A percentile compares a stretch with the other conserved stretches of the same genome.
Conservation (phyloP, 495 filamentous ascomycete genomes). For the Apodospora peruviana region DNA sequence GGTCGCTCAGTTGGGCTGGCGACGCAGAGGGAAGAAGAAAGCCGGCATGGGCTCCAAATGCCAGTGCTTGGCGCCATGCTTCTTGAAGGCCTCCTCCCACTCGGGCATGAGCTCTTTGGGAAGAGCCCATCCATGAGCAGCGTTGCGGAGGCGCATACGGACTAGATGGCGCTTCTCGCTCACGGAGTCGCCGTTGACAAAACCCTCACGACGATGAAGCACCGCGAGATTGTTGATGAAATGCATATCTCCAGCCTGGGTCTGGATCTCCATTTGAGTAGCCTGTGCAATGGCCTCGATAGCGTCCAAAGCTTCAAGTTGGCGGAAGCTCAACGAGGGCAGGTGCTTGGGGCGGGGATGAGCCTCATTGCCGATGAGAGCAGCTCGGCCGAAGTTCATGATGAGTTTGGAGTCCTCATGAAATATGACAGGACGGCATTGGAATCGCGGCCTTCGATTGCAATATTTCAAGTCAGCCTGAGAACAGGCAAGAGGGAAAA, state of each 20-base stretch:
- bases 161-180: constrained; percentile 43
- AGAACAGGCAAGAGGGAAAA: background rate
- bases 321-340: constrained; percentile 50
- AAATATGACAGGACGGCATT: constrained; percentile 54
- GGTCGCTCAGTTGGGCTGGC: constrained; percentile 46
- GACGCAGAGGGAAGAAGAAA: constrained; percentile 43
- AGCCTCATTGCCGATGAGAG: constrained; percentile 50
- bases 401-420: constrained; percentile 48
- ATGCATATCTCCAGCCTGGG: constrained; percentile 61
- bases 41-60: constrained; percentile 47
- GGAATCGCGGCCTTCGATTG: constrained; percentile 41
- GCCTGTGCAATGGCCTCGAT: constrained; percentile 55
- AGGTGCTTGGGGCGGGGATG: constrained; percentile 50
- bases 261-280: constrained; percentile 47
- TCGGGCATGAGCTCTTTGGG: constrained; percentile 35
- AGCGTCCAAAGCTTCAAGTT: constrained; percentile 58
- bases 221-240: constrained; percentile 71
- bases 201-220: constrained; percentile 61
- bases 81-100: constrained; percentile 40
- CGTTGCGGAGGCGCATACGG: constrained; percentile 46
- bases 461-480: constrained; percentile 6
- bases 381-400: constrained; percentile 56
- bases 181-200: constrained; percentile 41
- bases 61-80: constrained; percentile 37
- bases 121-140: constrained; percentile 39